Conservation (phyloP, 2,329 filamentous ascomycete species). For the Stachybotrys elegans region DNA sequence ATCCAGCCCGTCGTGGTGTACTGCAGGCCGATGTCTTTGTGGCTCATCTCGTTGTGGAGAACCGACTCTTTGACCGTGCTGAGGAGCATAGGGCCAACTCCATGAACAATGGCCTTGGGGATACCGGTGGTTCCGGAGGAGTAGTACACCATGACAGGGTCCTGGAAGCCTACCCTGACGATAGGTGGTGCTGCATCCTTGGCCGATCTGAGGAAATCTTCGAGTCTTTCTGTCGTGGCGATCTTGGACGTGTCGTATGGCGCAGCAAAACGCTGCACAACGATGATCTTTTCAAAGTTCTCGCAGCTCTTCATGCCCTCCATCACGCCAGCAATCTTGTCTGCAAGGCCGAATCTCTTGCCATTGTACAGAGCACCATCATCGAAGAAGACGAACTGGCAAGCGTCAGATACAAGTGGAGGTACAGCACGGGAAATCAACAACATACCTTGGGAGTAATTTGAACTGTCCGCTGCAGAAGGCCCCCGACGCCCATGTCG, state of each 20-base stretch:
- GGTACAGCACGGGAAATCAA: background rate
- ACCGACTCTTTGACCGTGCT: conserved; percentile 52
- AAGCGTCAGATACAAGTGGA: conserved; percentile 2
- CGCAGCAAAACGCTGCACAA: conserved; percentile 59
- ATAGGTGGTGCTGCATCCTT: conserved; percentile 34
- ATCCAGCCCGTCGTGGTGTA: conserved; percentile 77
- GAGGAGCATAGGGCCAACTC: conserved; percentile 59
- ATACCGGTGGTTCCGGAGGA: conserved; percentile 77
- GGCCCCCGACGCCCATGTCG: conserved; percentile 76
- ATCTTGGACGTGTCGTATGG: conserved; percentile 55
- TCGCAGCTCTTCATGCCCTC: conserved; percentile 55
- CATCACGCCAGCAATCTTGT: conserved; percentile 69
- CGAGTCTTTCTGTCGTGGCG: conserved; percentile 38
- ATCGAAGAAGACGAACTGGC: conserved; percentile 72
- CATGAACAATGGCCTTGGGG: conserved; percentile 84
- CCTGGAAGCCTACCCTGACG: conserved; percentile 60
- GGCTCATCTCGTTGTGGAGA: conserved; percentile 39
- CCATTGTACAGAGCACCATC: conserved; percentile 77
- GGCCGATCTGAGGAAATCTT: conserved; percentile 36
- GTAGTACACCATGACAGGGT: conserved; percentile 75
- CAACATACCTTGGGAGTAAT: conserved; percentile 59
- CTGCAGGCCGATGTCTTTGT: conserved; percentile 42
- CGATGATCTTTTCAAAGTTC: conserved; percentile 60
- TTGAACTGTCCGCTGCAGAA: conserved; percentile 70
- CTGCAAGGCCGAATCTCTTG: conserved; percentile 63